Percentiles rank a stretch among this genome's conserved stretches.
These are phyloP conservation scores for Cystobasidiopsis lactophilus DNA, from an alignment of 768 basidiomycete species.

Conservation along the genomic window DNA sequence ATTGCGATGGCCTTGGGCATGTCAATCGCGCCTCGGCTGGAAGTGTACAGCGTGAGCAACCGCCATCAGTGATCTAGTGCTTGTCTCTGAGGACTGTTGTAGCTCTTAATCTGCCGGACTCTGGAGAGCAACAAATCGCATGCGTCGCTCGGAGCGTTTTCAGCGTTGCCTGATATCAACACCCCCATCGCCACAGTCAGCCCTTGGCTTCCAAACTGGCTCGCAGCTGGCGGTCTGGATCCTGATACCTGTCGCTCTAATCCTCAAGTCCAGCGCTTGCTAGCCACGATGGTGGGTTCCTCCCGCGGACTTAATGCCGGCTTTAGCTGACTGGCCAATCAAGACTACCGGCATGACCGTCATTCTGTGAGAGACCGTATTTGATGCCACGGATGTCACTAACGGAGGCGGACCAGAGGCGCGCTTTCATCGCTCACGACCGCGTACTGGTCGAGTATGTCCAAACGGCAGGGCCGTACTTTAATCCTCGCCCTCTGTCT, in stretches of 20 bases:
- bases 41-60: no score
- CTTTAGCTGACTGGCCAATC: neutral
- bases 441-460: conserved; percentile 26
- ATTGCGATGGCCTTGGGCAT: conserved; percentile 12
- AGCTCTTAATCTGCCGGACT: conserved; percentile 5
- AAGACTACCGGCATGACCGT: neutral
- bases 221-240: neutral
- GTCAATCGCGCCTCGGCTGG: conserved; percentile 1
- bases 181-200: neutral
- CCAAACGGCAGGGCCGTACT: conserved; percentile 25
- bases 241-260: neutral
- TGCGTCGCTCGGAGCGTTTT: neutral
- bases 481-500: conserved; percentile 23
- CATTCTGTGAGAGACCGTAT: neutral
- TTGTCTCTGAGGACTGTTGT: conserved; percentile 6
- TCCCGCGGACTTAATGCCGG: neutral
- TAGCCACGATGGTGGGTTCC: neutral
- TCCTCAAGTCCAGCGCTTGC: neutral
- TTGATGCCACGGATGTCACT: neutral
- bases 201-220: neutral
- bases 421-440: conserved; percentile 10
- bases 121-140: neutral
- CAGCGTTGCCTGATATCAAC: neutral
- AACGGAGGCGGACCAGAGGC: neutral
- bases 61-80: neutral